These are phyloP conservation scores for Rhododendron ferrugineum DNA, from an alignment of 148 eudicot genomes.

Conservation along the genomic window DNA sequence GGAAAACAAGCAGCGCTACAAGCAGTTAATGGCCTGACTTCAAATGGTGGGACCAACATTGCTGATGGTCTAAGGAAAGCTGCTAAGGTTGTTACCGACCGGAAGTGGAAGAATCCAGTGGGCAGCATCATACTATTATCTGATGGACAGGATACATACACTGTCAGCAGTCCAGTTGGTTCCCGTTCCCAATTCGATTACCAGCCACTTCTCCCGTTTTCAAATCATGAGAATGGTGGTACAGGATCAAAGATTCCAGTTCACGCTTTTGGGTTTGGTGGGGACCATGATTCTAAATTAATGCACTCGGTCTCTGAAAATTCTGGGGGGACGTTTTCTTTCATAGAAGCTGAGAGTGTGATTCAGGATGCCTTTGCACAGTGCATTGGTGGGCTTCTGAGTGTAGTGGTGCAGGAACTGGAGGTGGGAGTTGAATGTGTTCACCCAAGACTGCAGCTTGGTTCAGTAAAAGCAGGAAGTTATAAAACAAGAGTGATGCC, in stretches of 20 bases:
- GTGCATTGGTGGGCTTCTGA: constrained; percentile 34
- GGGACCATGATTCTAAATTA: constrained; percentile 26
- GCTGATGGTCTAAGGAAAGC: constrained; percentile 45
- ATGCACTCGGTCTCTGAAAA: constrained; percentile 30
- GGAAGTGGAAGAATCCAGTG: constrained; percentile 15
- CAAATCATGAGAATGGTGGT: constrained; percentile 10
- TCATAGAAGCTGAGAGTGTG: constrained; percentile 22
- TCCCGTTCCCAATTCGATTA: not conserved
- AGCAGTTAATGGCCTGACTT: constrained; percentile 34
- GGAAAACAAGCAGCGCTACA: constrained; percentile 42
- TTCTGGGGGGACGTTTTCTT: constrained; percentile 31
- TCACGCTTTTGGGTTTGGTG: constrained; percentile 32
- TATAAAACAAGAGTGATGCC: constrained; percentile 10
- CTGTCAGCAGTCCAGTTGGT: not conserved
- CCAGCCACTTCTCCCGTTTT: constrained; percentile 20
- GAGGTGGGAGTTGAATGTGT: constrained; percentile 17
- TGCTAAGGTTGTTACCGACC: constrained; percentile 11
- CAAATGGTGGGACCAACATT: constrained; percentile 56
- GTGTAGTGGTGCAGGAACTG: constrained; percentile 28
- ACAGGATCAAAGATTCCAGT: constrained; percentile 16
- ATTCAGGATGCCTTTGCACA: constrained; percentile 34
- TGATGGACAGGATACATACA: constrained; percentile 25
- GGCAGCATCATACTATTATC: constrained; percentile 10
- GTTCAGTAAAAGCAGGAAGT: constrained; percentile 27
- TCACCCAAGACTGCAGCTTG: constrained; percentile 12